These are phyloP conservation scores for Bretziella fagacearum DNA, from an alignment of 2,329 filamentous ascomycete genomes.

Conservation along the genomic window DNA sequence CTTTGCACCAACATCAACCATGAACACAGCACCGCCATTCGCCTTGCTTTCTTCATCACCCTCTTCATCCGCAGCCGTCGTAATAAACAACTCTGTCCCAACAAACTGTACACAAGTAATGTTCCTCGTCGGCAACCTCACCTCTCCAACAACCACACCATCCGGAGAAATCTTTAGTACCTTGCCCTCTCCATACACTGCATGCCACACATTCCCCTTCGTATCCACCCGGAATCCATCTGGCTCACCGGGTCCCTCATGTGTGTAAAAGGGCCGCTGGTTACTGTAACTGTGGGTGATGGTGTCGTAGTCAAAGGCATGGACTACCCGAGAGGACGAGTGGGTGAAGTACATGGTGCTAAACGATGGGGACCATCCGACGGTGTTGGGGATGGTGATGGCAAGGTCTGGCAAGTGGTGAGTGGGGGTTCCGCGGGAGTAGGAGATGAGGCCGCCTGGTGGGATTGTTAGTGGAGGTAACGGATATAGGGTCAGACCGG, in stretches of 20 bases:
- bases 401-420: constrained; percentile 46
- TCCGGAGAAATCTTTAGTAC: constrained; percentile 57
- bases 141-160: constrained; percentile 56
- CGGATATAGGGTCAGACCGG: neutral
- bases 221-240: constrained; percentile 76
- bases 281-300: constrained; percentile 45
- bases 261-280: constrained; percentile 55
- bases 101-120: constrained; percentile 70
- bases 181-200: constrained; percentile 60
- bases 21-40: constrained; percentile 56
- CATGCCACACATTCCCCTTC: constrained; percentile 77
- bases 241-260: constrained; percentile 46
- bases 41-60: constrained; percentile 41
- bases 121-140: constrained; percentile 60
- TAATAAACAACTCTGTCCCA: constrained; percentile 61
- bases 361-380: constrained; percentile 60
- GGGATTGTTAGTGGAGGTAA: constrained; percentile 3
- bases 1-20: constrained; percentile 55
- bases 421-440: constrained; percentile 40
- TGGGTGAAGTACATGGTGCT: constrained; percentile 72
- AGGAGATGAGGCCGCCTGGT: constrained; percentile 54
- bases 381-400: constrained; percentile 73
- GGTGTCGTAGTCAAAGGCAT: constrained; percentile 55
- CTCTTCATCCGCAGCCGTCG: constrained; percentile 52
- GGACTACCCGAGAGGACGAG: constrained; percentile 53